These are phyloP conservation scores for Penicillium pancosmium DNA, from an alignment of 495 filamentous ascomycete genomes.

Conservation along the genomic window DNA sequence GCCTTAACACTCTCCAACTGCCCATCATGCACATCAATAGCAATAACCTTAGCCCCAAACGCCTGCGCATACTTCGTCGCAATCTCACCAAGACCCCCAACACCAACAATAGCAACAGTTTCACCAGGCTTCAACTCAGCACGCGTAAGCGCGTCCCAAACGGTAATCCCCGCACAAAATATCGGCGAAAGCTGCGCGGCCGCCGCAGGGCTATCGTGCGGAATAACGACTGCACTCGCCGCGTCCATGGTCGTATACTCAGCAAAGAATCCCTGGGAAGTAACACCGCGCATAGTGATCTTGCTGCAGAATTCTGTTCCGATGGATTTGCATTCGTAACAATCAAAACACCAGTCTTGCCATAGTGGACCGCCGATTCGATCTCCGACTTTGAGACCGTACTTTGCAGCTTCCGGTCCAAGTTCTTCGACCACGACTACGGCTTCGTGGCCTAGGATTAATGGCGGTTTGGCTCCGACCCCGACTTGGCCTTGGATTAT, in stretches of 20 bases:
- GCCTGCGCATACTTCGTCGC: constrained; percentile 20
- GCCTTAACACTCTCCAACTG: constrained; percentile 14
- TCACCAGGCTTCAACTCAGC: constrained; percentile 13
- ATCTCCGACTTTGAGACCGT: constrained; percentile 18
- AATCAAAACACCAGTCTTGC: constrained; percentile 18
- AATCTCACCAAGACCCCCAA: constrained; percentile 20
- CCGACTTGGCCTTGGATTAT: constrained; percentile 1
- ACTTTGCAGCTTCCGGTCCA: constrained; percentile 15
- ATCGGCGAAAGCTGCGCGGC: constrained; percentile 15
- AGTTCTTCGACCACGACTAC: constrained; percentile 20
- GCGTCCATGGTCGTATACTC: constrained; percentile 25
- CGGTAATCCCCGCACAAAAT: constrained; percentile 25
- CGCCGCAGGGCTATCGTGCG: not conserved
- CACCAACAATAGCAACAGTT: constrained; percentile 19
- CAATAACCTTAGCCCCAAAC: constrained; percentile 18
- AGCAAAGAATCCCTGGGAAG: constrained; percentile 15
- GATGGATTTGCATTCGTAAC: constrained; percentile 10
- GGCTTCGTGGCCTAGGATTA: constrained; percentile 24
- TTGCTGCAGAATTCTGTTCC: constrained; percentile 12
- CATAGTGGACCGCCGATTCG: constrained; percentile 18
- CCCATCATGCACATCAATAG: constrained; percentile 17
- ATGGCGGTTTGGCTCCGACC: not conserved
- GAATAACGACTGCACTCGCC: constrained; percentile 15
- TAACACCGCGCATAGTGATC: constrained; percentile 14
- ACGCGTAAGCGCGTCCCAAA: constrained; percentile 23